A percentile compares a stretch with the other conserved stretches of the same genome.
phyloP scores from a whole-genome alignment of 106 monocot genomes.

The Dendrobium officinale region DNA sequence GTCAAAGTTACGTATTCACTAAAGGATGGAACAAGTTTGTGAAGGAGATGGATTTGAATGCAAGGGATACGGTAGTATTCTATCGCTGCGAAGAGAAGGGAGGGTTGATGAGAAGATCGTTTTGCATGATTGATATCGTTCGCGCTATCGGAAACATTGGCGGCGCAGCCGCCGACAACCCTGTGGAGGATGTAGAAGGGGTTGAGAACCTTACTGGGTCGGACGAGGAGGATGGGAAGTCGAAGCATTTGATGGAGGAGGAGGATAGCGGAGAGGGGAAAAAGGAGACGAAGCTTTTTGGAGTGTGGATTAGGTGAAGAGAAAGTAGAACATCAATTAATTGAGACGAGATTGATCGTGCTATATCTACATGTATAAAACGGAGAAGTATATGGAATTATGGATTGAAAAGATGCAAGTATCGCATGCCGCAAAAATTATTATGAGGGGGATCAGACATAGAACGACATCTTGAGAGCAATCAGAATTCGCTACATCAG shows the following conservation, averaged over 20 bases:
- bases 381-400: too few species aligned
- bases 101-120: slow-evolving; percentile 10
- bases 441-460: too few species aligned
- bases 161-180: neutral
- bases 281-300: slow-evolving; percentile 21
- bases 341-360: neutral
- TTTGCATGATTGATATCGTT: slow-evolving; percentile 27
- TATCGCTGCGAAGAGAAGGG: slow-evolving; percentile 27
- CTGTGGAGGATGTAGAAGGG: neutral
- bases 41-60: slow-evolving; percentile 28
- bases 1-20: slow-evolving; percentile 73
- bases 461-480: too few species aligned
- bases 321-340: neutral
- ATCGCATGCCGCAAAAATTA: too few species aligned
- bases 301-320: slow-evolving; percentile 14
- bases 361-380: neutral
- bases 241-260: neutral
- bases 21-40: slow-evolving; percentile 68
- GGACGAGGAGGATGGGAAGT: slow-evolving; percentile 6
- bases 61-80: slow-evolving; percentile 35
- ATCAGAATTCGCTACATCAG: too few species aligned
- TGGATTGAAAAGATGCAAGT: too few species aligned
- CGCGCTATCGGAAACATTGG: neutral
- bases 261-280: slow-evolving; percentile 2
- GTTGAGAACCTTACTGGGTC: neutral